phyloP scores from a whole-genome alignment of 768 basidiomycete genomes.

The Dioszegia crocea region DNA sequence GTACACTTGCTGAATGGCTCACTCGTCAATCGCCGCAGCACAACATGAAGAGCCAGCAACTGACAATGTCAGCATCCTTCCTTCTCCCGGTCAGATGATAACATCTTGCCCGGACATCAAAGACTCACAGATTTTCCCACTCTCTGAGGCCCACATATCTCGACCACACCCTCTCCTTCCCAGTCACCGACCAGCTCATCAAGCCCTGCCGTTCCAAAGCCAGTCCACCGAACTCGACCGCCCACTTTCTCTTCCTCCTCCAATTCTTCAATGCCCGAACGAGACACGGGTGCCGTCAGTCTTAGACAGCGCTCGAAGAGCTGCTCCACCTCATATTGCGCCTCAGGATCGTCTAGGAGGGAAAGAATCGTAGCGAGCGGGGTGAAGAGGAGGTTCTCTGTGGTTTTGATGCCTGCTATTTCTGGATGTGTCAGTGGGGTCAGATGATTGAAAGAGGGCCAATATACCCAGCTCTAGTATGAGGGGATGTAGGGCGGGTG shows the following conservation, averaged over 20 bases:
- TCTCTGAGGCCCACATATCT: slow-evolving; percentile 33
- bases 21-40: slow-evolving; percentile 18
- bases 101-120: no score
- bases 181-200: slow-evolving; percentile 30
- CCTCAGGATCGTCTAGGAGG: slow-evolving; percentile 3
- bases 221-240: slow-evolving; percentile 17
- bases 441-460: background rate
- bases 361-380: slow-evolving; percentile 12
- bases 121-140: slow-evolving; percentile 38
- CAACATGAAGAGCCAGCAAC: slow-evolving; percentile 43
- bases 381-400: slow-evolving; percentile 39
- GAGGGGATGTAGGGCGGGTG: slow-evolving; percentile 17
- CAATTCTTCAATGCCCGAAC: slow-evolving; percentile 6
- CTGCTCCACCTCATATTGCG: slow-evolving; percentile 14
- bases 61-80: slow-evolving; percentile 10
- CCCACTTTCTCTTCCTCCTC: background rate
- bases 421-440: slow-evolving; percentile 17
- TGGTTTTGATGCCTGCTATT: slow-evolving; percentile 30
- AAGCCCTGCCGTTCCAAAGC: slow-evolving; percentile 25
- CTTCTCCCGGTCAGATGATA: background rate
- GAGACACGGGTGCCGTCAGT: slow-evolving; percentile 12
- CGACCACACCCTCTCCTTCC: slow-evolving; percentile 33
- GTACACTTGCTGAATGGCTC: slow-evolving; percentile 26
- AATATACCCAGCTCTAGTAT: slow-evolving; percentile 31
- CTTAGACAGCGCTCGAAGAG: slow-evolving; percentile 19